phyloP scores from a whole-genome alignment of 805 yeast species.

The Blastobotrys mokoenaii region DNA sequence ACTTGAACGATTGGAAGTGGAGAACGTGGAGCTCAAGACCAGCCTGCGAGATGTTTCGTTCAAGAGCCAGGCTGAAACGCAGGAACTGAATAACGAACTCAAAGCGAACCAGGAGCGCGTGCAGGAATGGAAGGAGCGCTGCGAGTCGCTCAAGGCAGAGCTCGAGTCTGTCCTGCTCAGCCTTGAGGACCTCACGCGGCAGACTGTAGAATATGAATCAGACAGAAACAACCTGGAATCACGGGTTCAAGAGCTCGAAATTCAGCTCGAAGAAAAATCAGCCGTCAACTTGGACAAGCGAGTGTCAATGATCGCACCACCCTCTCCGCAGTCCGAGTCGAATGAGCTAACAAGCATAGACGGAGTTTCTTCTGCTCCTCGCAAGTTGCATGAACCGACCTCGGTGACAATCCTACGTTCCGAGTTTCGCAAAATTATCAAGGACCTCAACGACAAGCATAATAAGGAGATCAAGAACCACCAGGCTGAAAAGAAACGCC shows the following conservation, averaged over 20 bases:
- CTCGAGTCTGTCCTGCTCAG: conserved; percentile 24
- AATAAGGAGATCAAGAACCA: conserved; percentile 20
- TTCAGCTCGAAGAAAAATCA: conserved; percentile 14
- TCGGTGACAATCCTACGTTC: conserved; percentile 25
- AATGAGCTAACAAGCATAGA: background rate
- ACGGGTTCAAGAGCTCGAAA: conserved; percentile 19
- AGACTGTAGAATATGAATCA: conserved; percentile 30
- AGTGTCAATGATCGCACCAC: conserved; percentile 13
- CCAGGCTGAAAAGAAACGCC: conserved; percentile 20
- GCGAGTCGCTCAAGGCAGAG: conserved; percentile 25
- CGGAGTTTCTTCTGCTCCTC: background rate
- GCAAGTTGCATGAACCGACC: background rate
- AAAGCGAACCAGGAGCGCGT: conserved; percentile 17
- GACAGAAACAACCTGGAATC: conserved; percentile 24
- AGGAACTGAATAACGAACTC: conserved; percentile 19
- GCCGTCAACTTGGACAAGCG: conserved; percentile 13
- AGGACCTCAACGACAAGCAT: conserved; percentile 24
- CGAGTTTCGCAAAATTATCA: conserved; percentile 27
- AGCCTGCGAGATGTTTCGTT: conserved; percentile 18
- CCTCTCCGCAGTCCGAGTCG: background rate
- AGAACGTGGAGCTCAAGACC: conserved; percentile 19
- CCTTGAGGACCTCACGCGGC: conserved; percentile 30
- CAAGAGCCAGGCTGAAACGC: conserved; percentile 18
- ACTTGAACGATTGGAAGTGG: conserved; percentile 19
- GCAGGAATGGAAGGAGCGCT: conserved; percentile 22